Evolutionary conservation across 2,329 filamentous ascomycete genomes (phyloP).

Genomic region (Truncatella angustata): DNA sequence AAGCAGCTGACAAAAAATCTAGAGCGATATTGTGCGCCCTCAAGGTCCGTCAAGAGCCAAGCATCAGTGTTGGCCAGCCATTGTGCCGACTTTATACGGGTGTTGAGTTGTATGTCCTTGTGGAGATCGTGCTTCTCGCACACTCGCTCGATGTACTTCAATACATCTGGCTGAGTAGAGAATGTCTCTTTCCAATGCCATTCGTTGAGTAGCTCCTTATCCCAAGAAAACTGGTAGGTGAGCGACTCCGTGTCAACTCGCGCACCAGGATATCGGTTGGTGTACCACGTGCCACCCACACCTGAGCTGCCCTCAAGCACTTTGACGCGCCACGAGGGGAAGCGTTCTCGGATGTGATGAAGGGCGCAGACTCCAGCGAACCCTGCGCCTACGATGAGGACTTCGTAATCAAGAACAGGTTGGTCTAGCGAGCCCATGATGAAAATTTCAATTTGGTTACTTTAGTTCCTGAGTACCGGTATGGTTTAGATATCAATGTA

Average conservation of each 20-base stretch:
- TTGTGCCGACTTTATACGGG: constrained; percentile 19
- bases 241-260: constrained; percentile 9
- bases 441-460: no score
- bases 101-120: constrained; percentile 8
- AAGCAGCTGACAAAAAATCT: constrained; percentile 9
- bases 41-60: constrained; percentile 5
- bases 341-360: constrained; percentile 9
- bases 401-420: neutral
- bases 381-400: constrained; percentile 10
- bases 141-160: constrained; percentile 2
- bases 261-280: constrained; percentile 9
- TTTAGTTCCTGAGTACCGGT: no score
- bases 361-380: constrained; percentile 9
- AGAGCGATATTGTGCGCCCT: neutral
- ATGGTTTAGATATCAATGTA: no score
- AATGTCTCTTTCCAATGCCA: constrained; percentile 12
- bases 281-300: constrained; percentile 9
- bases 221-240: constrained; percentile 8
- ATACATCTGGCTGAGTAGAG: constrained; percentile 2
- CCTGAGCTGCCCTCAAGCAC: constrained; percentile 7
- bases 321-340: constrained; percentile 6
- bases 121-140: constrained; percentile 10
- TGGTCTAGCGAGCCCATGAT: constrained; percentile 7
- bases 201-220: constrained; percentile 7
- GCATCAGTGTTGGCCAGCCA: constrained; percentile 11